Percentiles rank a stretch among this genome's conserved stretches.
Evolutionary conservation across 1,284 basidiomycete species (phyloP).

Genomic region (Testicularia cyperi): DNA sequence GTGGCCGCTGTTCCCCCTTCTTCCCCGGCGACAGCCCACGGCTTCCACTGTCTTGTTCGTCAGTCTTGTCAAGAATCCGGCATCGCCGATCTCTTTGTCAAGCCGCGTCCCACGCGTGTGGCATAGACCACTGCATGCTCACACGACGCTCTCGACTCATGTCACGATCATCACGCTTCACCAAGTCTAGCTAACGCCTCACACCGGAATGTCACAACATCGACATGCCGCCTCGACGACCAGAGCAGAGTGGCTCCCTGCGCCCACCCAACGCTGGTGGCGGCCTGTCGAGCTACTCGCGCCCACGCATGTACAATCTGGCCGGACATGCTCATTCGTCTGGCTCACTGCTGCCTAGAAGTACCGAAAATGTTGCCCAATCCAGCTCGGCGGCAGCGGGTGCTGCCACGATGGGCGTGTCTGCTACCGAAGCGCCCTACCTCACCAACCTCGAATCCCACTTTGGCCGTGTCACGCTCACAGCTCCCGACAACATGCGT

Average conservation of each 20-base stretch:
- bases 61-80: too few species aligned
- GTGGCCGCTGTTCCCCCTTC: too few species aligned
- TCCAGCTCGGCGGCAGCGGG: constrained; percentile 6
- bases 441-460: constrained; percentile 50
- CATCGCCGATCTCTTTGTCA: too few species aligned
- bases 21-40: too few species aligned
- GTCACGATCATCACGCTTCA: too few species aligned
- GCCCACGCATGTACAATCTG: constrained; percentile 37
- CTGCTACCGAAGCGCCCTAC: constrained; percentile 43
- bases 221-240: constrained; percentile 13
- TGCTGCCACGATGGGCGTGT: constrained; percentile 2
- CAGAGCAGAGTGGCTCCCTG: not conserved
- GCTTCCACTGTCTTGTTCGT: too few species aligned
- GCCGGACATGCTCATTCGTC: constrained; percentile 36
- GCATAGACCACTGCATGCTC: too few species aligned
- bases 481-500: constrained; percentile 56
- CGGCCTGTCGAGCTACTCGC: constrained; percentile 3
- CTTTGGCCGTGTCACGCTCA: constrained; percentile 51
- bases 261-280: constrained; percentile 4
- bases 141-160: too few species aligned
- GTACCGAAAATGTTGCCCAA: constrained; percentile 21
- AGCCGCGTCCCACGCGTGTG: too few species aligned
- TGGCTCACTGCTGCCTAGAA: constrained; percentile 28
- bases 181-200: too few species aligned
- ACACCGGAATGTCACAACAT: too few species aligned